Base-by-base conservation (phyloP, 2,329 filamentous ascomycete genomes). In the Escovopsis sp. region DNA sequence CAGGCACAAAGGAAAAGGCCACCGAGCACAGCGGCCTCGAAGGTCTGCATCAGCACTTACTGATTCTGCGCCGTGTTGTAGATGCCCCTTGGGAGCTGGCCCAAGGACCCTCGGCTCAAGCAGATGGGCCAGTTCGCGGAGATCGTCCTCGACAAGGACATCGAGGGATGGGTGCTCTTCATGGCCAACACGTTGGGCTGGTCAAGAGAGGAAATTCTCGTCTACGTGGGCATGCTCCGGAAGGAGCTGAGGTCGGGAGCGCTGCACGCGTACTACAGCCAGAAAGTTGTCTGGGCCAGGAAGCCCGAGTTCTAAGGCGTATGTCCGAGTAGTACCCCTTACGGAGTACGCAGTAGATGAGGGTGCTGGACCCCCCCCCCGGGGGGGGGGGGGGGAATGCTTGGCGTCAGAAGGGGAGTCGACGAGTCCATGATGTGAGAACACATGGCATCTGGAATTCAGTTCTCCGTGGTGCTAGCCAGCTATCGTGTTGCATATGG, bases 91-190 rank as follows among this genome's bases (percentile, higher is more conserved):
- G 49, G 49, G 7, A 46, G 43, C 9, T 54, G 52, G 55, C 42
- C 53, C 1, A 48, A 47, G 9, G 53, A 55, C 12, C 45, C 47
- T 6, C 47, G 49, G 15, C 43, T 38, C 33, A 53, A 53, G n/a
- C 49, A 56, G n/a, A 36, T 56, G 7, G 48, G 50, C 0, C 49
- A 55, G 34, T 62, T 55, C 40, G 52, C 52, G 3, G 51, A 55
- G 30, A 33, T 55, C 12, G 55, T 57, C 4, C 49, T 60, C 3
- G 55, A 58, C 23, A 54, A 58, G 33, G 59, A 58, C 12, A 48
- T 58, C 18, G 57, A 62, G 44, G 59, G 59, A 12, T 51, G 49
- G 32, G 45, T 52, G 3, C 32, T 46, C 18, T 44, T 44, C 39
- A 46, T 46, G 44, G 44, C 44, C 6, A 41, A 41, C 12, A 43